Conservation (phyloP, 2,329 filamentous ascomycete genomes). For the Fusarium buxicola region DNA sequence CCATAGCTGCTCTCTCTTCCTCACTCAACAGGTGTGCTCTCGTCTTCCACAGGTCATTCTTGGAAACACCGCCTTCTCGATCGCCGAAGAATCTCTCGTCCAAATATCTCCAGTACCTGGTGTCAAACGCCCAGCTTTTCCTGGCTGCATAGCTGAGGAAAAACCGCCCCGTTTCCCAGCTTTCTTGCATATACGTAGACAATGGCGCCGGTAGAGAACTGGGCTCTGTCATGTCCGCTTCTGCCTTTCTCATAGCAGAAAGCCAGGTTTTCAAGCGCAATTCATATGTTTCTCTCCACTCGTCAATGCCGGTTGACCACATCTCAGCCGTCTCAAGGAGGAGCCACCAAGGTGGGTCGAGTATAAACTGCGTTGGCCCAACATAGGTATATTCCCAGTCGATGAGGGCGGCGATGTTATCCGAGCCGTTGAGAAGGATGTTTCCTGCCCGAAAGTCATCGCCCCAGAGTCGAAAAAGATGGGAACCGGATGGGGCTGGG, state of each 20-base stretch:
- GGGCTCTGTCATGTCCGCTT: neutral
- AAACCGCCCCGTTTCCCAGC: slow-evolving; percentile 51
- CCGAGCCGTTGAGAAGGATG: slow-evolving; percentile 47
- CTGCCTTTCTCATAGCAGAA: slow-evolving; percentile 44
- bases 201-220: slow-evolving; percentile 24
- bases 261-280: slow-evolving; percentile 50
- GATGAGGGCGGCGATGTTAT: slow-evolving; percentile 46
- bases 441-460: slow-evolving; percentile 52
- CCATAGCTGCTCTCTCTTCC: slow-evolving; percentile 45
- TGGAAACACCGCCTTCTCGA: slow-evolving; percentile 12
- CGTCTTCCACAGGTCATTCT: slow-evolving; percentile 45
- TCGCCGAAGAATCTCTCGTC: slow-evolving; percentile 49
- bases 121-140: slow-evolving; percentile 54
- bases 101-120: slow-evolving; percentile 52
- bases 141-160: slow-evolving; percentile 51
- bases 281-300: slow-evolving; percentile 49
- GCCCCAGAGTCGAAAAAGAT: slow-evolving; percentile 46
- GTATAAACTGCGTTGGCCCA: slow-evolving; percentile 49
- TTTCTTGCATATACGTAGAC: slow-evolving; percentile 52
- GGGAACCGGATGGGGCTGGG: slow-evolving; percentile 35
- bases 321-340: slow-evolving; percentile 49
- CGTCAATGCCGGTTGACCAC: slow-evolving; percentile 48
- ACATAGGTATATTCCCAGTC: slow-evolving; percentile 56
- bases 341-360: slow-evolving; percentile 55
- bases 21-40: slow-evolving; percentile 45